Base-by-base conservation (phyloP, 306 rosid species). In the Vigna trinervia region DNA sequence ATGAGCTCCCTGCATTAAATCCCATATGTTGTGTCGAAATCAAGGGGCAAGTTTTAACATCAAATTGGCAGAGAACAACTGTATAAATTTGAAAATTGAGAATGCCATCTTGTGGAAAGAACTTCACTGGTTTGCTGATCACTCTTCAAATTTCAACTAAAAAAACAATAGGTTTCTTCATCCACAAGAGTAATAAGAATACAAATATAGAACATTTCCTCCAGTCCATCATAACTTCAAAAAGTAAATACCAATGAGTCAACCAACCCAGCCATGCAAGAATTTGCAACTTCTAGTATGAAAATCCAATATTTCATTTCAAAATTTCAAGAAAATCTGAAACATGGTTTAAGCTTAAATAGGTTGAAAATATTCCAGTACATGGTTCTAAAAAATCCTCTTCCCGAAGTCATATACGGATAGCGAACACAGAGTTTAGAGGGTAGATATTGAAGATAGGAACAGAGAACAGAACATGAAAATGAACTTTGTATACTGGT, bases 271-370 rank as follows among this genome's bases (percentile, higher is more conserved):
- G 20, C 12, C 46, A 61, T 15, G 23, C 23, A 32, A 32, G 5
- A 14, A 61, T 61, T 3, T 34, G 4, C n/a, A 61, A 32, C 6
- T 30, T 61, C 8, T 19, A 61, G 46, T 32, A 3, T 32, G 2
- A 2, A 61, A 61, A 32, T 3, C 46, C 23, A 61, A 61, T 32
- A 28, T 61, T 61, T 32, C 46, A 61, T 61, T 61, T 61, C 68
- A 61, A 61, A 32, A 22, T 61, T 28, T 5, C 17, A 34, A 61
- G 23, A 43, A 61, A 61, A 61, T 61, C 20, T 61, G 13, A 61
- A 14, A 28, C 13, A 59, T 13, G 7, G 20, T 28, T 28, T 34
- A 32, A 32, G 22, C 23, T 60, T 34, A 20, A 32, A 61, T 5
- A 2, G 0, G 43, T 2, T 30, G 22, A 60, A 19, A 60, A 32